Percentiles rank a stretch among this genome's conserved stretches.
These are phyloP conservation scores for Colletotrichum tamarilloi DNA, from an alignment of 2,329 filamentous ascomycete species.

Conservation along the genomic window DNA sequence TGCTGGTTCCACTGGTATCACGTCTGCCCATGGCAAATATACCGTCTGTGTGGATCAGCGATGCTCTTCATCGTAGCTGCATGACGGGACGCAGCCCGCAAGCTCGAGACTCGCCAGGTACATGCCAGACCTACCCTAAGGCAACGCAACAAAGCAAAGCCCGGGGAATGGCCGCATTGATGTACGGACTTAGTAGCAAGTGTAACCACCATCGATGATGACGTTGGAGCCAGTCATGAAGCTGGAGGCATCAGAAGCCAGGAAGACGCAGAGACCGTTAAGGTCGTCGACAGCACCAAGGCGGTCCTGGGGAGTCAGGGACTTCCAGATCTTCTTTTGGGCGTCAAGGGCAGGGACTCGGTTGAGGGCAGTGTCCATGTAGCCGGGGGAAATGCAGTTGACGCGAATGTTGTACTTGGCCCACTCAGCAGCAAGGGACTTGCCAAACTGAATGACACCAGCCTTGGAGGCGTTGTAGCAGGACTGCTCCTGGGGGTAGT, in stretches of 20 bases:
- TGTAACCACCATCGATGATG: slow-evolving; percentile 78
- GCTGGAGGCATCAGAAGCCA: slow-evolving; percentile 76
- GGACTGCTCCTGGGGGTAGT: slow-evolving; percentile 85
- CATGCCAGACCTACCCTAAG: background rate
- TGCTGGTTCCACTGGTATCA: slow-evolving; percentile 26
- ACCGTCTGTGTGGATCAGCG: slow-evolving; percentile 23
- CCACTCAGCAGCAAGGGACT: slow-evolving; percentile 87
- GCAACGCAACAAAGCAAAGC: background rate
- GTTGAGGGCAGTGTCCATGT: slow-evolving; percentile 89
- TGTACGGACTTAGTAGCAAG: slow-evolving; percentile 60
- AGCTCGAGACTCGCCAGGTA: slow-evolving; percentile 2
- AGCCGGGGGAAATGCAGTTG: slow-evolving; percentile 86
- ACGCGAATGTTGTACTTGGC: slow-evolving; percentile 83
- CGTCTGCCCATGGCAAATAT: slow-evolving; percentile 12
- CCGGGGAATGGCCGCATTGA: background rate
- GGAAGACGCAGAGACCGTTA: slow-evolving; percentile 81
- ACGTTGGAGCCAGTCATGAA: slow-evolving; percentile 85
- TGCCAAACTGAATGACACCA: slow-evolving; percentile 80
- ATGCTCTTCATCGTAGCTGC: slow-evolving; percentile 11
- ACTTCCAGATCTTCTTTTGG: slow-evolving; percentile 85
- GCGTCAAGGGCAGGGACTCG: slow-evolving; percentile 81
- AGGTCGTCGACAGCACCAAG: slow-evolving; percentile 80
- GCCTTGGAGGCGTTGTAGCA: slow-evolving; percentile 90
- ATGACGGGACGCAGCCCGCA: background rate
- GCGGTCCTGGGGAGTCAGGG: slow-evolving; percentile 77